Percentiles rank a stretch among this genome's conserved stretches.
These are phyloP conservation scores for Trametes sp. DNA, from an alignment of 1,284 basidiomycete genomes.

Conservation along the genomic window DNA sequence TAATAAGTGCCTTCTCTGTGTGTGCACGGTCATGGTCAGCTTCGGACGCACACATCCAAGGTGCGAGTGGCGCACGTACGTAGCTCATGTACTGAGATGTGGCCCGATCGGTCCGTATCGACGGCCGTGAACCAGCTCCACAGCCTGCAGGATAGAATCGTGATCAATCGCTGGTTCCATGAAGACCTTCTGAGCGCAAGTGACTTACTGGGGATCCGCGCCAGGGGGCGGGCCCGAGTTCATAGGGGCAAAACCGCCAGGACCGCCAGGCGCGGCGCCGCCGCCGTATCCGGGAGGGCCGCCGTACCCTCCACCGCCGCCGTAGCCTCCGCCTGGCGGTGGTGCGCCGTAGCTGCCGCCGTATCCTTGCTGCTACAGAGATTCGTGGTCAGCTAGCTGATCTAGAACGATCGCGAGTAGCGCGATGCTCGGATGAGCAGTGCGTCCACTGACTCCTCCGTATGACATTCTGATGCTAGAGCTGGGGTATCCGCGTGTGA, in stretches of 20 bases:
- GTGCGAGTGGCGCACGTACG: constrained; percentile 51
- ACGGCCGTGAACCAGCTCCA: constrained; percentile 80
- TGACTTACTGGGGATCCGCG: constrained; percentile 68
- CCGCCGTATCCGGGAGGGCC: constrained; percentile 35
- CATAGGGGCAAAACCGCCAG: constrained; percentile 51
- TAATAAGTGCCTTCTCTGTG: constrained; percentile 72
- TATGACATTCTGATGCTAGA: not conserved
- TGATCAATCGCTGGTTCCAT: not conserved
- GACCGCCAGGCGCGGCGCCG: constrained; percentile 41
- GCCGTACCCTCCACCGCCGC: constrained; percentile 39
- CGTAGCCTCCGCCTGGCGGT: constrained; percentile 39
- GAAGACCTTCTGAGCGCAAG: not conserved
- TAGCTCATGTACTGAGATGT: constrained; percentile 71
- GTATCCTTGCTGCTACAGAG: constrained; percentile 15
- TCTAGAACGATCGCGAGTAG: not conserved
- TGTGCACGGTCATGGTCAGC: constrained; percentile 1
- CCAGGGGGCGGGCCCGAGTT: constrained; percentile 62
- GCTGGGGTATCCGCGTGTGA: not conserved
- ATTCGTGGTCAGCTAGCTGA: not conserved
- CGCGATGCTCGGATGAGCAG: not conserved
- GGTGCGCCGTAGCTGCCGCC: constrained; percentile 45
- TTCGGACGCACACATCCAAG: not conserved
- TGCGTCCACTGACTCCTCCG: not conserved
- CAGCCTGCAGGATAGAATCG: constrained; percentile 49
- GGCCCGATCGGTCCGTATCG: constrained; percentile 72